A percentile compares a stretch with the other conserved stretches of the same genome.
These are phyloP conservation scores for Raphanus hybrid DNA, from an alignment of 441 rosid species.

Conservation along the genomic window DNA sequence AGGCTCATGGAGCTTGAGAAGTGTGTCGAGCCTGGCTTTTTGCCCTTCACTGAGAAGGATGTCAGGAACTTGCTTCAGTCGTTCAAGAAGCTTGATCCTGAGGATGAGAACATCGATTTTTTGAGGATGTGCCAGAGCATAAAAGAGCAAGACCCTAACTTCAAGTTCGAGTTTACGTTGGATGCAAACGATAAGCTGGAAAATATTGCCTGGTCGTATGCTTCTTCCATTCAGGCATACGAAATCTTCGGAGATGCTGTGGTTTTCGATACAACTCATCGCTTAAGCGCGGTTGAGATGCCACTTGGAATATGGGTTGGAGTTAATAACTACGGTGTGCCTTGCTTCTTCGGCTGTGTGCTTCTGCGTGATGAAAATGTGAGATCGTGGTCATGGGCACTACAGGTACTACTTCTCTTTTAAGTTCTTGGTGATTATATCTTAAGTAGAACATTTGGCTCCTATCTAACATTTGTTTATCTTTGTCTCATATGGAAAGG, in stretches of 20 bases:
- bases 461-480: slow-evolving; percentile 20
- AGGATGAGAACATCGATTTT: slow-evolving; percentile 88
- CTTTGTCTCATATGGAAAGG: slow-evolving; percentile 54
- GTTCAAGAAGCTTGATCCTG: slow-evolving; percentile 79
- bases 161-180: slow-evolving; percentile 76
- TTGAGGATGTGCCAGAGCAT: slow-evolving; percentile 89
- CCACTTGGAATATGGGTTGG: slow-evolving; percentile 98
- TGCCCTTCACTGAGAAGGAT: slow-evolving; percentile 96
- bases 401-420: slow-evolving; percentile 60
- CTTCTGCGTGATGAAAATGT: slow-evolving; percentile 82
- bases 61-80: slow-evolving; percentile 97
- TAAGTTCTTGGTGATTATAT: background rate
- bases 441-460: background rate
- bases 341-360: slow-evolving; percentile 95
- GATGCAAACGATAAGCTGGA: slow-evolving; percentile 78
- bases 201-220: slow-evolving; percentile 96
- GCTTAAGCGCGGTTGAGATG: slow-evolving; percentile 87
- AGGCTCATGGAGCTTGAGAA: slow-evolving; percentile 98
- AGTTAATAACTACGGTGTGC: slow-evolving; percentile 91
- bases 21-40: slow-evolving; percentile 91
- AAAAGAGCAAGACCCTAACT: slow-evolving; percentile 90
- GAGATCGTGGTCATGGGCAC: slow-evolving; percentile 90
- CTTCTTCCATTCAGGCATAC: slow-evolving; percentile 84
- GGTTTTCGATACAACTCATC: slow-evolving; percentile 94
- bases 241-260: slow-evolving; percentile 95